These are phyloP conservation scores for Aurantiochytrium sp. DNA, from an alignment of 108 stramenopile species.

Conservation along the genomic window DNA sequence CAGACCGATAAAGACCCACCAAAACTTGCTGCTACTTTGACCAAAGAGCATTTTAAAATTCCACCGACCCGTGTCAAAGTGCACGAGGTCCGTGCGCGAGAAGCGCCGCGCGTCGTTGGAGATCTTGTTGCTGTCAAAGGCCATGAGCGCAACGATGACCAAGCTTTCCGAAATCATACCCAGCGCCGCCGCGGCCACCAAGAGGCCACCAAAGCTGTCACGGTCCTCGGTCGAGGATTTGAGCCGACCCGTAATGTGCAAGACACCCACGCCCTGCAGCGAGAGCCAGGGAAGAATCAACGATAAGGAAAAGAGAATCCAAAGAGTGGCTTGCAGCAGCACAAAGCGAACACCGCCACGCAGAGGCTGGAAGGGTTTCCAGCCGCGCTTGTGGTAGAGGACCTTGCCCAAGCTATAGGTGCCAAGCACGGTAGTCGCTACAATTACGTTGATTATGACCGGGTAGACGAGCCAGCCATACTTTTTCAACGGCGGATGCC, in stretches of 20 bases:
- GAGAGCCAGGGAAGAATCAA: not conserved
- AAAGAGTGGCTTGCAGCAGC: not conserved
- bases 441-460: not conserved
- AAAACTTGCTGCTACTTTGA: not conserved
- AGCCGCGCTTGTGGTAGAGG: not conserved
- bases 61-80: not conserved
- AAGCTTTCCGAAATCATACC: not conserved
- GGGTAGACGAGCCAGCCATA: not conserved
- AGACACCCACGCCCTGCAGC: not conserved
- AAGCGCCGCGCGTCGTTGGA: not conserved
- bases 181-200: not conserved
- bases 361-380: not conserved
- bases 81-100: not conserved
- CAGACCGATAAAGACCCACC: not conserved
- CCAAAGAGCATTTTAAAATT: not conserved
- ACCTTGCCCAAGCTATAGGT: not conserved
- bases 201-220: not conserved
- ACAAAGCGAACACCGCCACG: not conserved
- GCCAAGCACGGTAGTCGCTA: not conserved
- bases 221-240: not conserved
- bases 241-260: not conserved
- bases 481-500: not conserved
- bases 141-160: conserved; percentile 14
- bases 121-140: not conserved
- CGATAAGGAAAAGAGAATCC: not conserved